phyloP scores from a whole-genome alignment of 1,284 basidiomycete genomes.

The Leccinum pachyderme region DNA sequence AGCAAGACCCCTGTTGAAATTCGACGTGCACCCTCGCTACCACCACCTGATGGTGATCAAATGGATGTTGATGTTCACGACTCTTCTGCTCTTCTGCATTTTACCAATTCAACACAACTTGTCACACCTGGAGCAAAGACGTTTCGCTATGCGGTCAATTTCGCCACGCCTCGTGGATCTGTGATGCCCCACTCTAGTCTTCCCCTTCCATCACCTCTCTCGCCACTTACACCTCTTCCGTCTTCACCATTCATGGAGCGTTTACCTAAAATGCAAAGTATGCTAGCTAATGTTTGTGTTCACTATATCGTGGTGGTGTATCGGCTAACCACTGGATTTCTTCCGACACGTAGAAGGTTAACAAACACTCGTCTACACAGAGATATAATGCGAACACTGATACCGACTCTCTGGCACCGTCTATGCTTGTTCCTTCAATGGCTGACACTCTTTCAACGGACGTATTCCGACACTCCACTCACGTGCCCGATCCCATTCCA shows the following conservation, averaged over 20 bases:
- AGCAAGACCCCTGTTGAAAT: slow-evolving; percentile 22
- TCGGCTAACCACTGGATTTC: slow-evolving; percentile 5
- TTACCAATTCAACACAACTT: slow-evolving; percentile 19
- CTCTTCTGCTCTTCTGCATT: slow-evolving; percentile 14
- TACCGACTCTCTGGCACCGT: not conserved
- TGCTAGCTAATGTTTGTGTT: slow-evolving; percentile 20
- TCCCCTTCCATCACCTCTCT: slow-evolving; percentile 21
- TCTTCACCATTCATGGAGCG: slow-evolving; percentile 16
- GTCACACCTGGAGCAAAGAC: slow-evolving; percentile 8
- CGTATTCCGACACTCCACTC: not conserved
- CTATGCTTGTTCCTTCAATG: not conserved
- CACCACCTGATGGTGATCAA: slow-evolving; percentile 18
- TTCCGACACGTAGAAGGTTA: not conserved
- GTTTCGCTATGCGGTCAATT: slow-evolving; percentile 28
- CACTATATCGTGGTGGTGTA: not conserved
- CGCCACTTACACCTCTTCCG: slow-evolving; percentile 37
- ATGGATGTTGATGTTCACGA: slow-evolving; percentile 26
- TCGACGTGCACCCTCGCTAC: slow-evolving; percentile 26
- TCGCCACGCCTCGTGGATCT: slow-evolving; percentile 23
- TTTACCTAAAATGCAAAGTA: slow-evolving; percentile 8
- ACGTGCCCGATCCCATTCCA: not conserved
- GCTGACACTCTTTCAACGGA: slow-evolving; percentile 6
- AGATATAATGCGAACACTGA: not conserved
- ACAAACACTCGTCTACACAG: not conserved
- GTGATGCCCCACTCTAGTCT: not conserved